phyloP scores from a whole-genome alignment of 805 yeast species.

The Candida sithepensis region DNA sequence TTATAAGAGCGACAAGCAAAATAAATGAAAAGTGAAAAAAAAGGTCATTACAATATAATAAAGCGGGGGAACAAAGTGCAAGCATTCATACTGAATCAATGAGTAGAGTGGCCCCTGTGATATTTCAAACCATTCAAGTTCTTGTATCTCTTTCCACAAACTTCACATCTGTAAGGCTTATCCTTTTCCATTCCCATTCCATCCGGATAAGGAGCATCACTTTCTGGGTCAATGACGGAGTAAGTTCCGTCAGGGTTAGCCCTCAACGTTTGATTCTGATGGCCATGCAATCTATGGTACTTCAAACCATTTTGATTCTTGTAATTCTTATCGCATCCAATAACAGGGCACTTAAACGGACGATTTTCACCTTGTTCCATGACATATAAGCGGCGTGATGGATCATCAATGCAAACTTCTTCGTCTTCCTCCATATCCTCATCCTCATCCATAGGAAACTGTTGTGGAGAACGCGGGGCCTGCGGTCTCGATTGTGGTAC shows the following conservation, averaged over 20 bases:
- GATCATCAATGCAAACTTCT: conserved; percentile 85
- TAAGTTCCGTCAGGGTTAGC: conserved; percentile 92
- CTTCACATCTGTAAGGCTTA: conserved; percentile 97
- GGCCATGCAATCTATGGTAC: conserved; percentile 94
- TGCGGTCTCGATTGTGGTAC: conserved; percentile 3
- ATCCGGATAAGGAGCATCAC: conserved; percentile 85
- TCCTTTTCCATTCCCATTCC: conserved; percentile 95
- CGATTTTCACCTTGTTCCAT: conserved; percentile 88
- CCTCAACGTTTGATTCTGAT: conserved; percentile 88
- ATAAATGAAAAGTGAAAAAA: background rate
- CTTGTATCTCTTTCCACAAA: conserved; percentile 95
- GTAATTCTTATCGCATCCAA: conserved; percentile 96
- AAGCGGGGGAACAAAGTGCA: background rate
- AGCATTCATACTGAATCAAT: conserved; percentile 37
- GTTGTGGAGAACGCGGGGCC: conserved; percentile 20
- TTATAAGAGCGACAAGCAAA: background rate
- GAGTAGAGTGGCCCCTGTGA: conserved; percentile 98
- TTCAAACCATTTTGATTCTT: conserved; percentile 97
- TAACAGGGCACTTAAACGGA: conserved; percentile 96
- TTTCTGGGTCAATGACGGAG: conserved; percentile 87
- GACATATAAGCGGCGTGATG: conserved; percentile 90
- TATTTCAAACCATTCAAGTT: conserved; percentile 94
- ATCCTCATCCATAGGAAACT: conserved; percentile 35
- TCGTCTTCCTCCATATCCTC: conserved; percentile 24
- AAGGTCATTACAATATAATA: background rate